Conservation (phyloP, 306 rosid genomes). For the Trichosanthes cucumerina region DNA sequence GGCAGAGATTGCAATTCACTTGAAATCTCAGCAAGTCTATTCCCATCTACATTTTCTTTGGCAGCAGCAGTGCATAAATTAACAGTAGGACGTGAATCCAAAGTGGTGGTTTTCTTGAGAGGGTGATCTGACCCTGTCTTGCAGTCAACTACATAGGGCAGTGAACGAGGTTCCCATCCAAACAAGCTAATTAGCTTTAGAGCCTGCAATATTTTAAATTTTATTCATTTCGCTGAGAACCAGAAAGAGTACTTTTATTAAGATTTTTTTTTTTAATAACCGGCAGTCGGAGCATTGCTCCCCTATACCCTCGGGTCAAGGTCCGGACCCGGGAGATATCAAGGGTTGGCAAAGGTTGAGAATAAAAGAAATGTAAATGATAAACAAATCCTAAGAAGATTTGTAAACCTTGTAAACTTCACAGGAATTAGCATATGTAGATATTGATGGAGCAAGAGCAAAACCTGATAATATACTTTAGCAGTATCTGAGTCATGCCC, state of each 20-base stretch:
- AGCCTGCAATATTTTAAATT: slow-evolving; percentile 44
- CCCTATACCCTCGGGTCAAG: no score
- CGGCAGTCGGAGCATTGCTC: no score
- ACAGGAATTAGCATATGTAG: neutral
- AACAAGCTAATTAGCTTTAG: slow-evolving; percentile 70
- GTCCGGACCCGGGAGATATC: no score
- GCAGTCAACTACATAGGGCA: slow-evolving; percentile 61
- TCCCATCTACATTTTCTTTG: slow-evolving; percentile 20
- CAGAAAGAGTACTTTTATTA: neutral
- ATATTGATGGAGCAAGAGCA: slow-evolving; percentile 4
- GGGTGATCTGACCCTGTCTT: slow-evolving; percentile 35
- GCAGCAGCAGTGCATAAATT: slow-evolving; percentile 20
- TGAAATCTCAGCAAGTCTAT: slow-evolving; percentile 28
- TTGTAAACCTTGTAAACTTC: neutral
- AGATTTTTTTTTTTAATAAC: no score
- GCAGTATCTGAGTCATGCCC: slow-evolving; percentile 35
- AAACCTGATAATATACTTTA: slow-evolving; percentile 65
- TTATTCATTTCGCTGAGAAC: neutral
- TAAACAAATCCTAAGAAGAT: neutral
- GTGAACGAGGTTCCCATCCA: slow-evolving; percentile 83
- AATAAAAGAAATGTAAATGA: neutral
- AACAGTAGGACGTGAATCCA: slow-evolving; percentile 19
- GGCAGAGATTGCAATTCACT: slow-evolving; percentile 41
- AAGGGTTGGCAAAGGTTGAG: neutral
- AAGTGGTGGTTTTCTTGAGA: slow-evolving; percentile 18